Percentiles rank a stretch among this genome's conserved stretches.
Conservation (phyloP, 2,329 filamentous ascomycete genomes). For the Basipetospora chlamydospora region DNA sequence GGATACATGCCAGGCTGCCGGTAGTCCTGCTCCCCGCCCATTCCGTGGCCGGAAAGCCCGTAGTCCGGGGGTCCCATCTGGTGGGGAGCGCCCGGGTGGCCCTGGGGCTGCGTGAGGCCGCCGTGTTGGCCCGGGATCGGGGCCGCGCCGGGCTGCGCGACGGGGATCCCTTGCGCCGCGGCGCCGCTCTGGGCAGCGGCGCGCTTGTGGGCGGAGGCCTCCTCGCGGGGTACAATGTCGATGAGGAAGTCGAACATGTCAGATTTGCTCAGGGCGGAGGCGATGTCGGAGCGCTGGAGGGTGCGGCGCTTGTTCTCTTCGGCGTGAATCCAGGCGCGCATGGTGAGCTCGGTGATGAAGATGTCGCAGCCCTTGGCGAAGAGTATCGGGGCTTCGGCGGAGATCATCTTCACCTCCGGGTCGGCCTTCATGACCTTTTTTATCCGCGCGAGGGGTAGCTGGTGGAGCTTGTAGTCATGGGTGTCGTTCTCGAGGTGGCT, state of each 20-base stretch:
- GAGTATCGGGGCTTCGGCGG: conserved; percentile 89
- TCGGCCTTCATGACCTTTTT: conserved; percentile 99
- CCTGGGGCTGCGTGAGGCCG: conserved; percentile 36
- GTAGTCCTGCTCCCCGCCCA: conserved; percentile 63
- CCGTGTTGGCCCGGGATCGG: conserved; percentile 30
- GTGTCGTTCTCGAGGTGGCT: conserved; percentile 87
- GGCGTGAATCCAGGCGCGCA: conserved; percentile 98
- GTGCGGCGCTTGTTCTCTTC: conserved; percentile 98
- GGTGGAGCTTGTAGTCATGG: conserved; percentile 97
- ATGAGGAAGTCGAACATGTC: conserved; percentile 99
- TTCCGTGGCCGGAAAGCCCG: conserved; percentile 44
- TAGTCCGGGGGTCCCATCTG: conserved; percentile 48
- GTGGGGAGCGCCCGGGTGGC: conserved; percentile 35
- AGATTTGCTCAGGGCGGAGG: conserved; percentile 85
- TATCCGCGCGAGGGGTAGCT: conserved; percentile 90
- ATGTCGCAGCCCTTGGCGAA: conserved; percentile 99
- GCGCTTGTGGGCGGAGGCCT: conserved; percentile 76
- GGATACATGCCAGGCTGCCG: conserved; percentile 70
- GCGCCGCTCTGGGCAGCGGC: conserved; percentile 36
- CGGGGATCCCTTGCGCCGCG: conserved; percentile 26
- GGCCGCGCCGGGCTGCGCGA: background rate
- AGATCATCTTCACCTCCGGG: conserved; percentile 99
- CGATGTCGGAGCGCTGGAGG: conserved; percentile 89
- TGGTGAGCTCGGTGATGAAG: conserved; percentile 96
- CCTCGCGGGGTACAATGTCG: conserved; percentile 93